Evolutionary conservation across 805 yeast genomes (phyloP).

Genomic region (Metschnikowia cerradonensis): DNA sequence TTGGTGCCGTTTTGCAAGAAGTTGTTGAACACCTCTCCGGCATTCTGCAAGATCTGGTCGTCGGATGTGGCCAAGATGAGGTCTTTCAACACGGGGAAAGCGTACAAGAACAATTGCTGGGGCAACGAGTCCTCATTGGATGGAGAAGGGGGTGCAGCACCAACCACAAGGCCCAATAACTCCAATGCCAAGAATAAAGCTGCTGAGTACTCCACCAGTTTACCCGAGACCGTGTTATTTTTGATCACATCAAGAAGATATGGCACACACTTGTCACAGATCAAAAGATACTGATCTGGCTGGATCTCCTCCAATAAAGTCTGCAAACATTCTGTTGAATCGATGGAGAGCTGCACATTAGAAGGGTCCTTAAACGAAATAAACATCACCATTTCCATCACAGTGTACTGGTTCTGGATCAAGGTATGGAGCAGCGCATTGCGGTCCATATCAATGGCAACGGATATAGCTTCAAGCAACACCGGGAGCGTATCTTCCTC

Average conservation of each 20-base stretch:
- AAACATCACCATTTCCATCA: constrained; percentile 55
- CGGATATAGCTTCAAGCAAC: constrained; percentile 64
- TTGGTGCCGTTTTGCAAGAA: constrained; percentile 44
- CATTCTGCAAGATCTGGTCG: constrained; percentile 71
- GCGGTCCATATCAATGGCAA: constrained; percentile 43
- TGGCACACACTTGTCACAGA: constrained; percentile 54
- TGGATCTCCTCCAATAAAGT: constrained; percentile 50
- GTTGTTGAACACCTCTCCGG: constrained; percentile 69
- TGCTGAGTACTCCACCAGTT: constrained; percentile 50
- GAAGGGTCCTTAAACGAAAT: constrained; percentile 72
- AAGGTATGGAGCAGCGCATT: constrained; percentile 20
- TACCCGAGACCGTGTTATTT: constrained; percentile 18
- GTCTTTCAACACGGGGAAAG: constrained; percentile 42
- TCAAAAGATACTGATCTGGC: constrained; percentile 39
- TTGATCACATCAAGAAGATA: constrained; percentile 37
- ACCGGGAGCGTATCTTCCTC: constrained; percentile 79
- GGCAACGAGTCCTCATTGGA: constrained; percentile 24
- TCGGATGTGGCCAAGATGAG: constrained; percentile 52
- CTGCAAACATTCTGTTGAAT: constrained; percentile 65
- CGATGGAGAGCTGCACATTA: constrained; percentile 63
- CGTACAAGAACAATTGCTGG: constrained; percentile 34
- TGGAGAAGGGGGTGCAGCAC: constrained; percentile 33
- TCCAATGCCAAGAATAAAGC: constrained; percentile 58
- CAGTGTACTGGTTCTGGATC: constrained; percentile 20
- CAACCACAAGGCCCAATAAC: constrained; percentile 48